Percentiles rank a stretch among this genome's conserved stretches.
phyloP scores from a whole-genome alignment of 2,329 filamentous ascomycete species.

The Zalaria obscura region DNA sequence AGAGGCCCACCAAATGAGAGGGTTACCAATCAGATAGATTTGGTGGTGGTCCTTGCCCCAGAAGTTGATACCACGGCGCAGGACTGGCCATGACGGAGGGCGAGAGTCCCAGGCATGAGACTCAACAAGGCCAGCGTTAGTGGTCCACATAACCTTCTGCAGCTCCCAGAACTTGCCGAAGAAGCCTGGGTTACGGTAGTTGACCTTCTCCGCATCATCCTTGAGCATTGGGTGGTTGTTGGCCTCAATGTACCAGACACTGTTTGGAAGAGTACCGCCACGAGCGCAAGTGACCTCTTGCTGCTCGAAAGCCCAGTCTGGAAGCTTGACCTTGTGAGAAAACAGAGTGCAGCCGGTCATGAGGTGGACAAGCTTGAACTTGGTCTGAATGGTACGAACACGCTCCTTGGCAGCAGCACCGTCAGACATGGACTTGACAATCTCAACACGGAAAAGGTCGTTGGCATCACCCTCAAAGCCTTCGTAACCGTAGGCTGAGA shows the following conservation, averaged over 20 bases:
- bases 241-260: conserved; percentile 88
- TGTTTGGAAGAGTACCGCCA: conserved; percentile 86
- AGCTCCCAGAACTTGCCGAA: conserved; percentile 96
- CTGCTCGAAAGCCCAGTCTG: conserved; percentile 94
- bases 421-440: conserved; percentile 78
- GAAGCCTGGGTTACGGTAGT: conserved; percentile 89
- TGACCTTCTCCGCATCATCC: conserved; percentile 74
- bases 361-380: conserved; percentile 86
- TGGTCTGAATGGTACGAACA: conserved; percentile 85
- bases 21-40: conserved; percentile 93
- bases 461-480: conserved; percentile 96
- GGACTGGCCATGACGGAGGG: conserved; percentile 80
- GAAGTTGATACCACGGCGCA: conserved; percentile 95
- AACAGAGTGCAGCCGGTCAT: conserved; percentile 96
- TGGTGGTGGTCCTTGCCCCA: conserved; percentile 92
- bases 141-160: conserved; percentile 97
- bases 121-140: conserved; percentile 89
- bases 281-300: conserved; percentile 97
- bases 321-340: conserved; percentile 97
- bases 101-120: conserved; percentile 98
- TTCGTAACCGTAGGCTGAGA: conserved; percentile 88
- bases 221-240: conserved; percentile 73
- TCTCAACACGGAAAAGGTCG: conserved; percentile 88
- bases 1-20: conserved; percentile 85
- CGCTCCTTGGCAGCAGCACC: conserved; percentile 67